phyloP scores from a whole-genome alignment of 1,284 basidiomycete genomes.

The Hortiboletus rubellus region DNA sequence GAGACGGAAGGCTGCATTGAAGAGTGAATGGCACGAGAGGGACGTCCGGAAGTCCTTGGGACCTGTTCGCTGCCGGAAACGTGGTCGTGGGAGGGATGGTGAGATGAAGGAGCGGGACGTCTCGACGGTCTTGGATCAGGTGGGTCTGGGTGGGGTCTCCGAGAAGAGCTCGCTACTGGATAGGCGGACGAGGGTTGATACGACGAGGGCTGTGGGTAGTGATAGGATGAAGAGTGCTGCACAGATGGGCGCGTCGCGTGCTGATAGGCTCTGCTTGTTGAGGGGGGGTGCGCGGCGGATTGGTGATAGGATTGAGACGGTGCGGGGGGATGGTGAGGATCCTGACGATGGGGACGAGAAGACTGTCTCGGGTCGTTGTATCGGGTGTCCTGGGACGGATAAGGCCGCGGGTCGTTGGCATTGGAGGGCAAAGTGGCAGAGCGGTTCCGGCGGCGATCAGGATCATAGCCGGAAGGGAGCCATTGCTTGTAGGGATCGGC shows the following conservation, averaged over 20 bases:
- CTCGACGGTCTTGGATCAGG: conserved; percentile 25
- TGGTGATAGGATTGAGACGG: conserved; percentile 25
- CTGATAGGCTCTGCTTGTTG: conserved; percentile 33
- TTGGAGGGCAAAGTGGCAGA: conserved; percentile 29
- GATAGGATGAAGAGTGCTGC: conserved; percentile 30
- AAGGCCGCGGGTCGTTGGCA: conserved; percentile 25
- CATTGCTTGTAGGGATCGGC: conserved; percentile 30
- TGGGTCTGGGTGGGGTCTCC: conserved; percentile 30
- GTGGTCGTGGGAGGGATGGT: conserved; percentile 25
- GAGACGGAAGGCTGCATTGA: conserved; percentile 27
- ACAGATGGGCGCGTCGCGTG: conserved; percentile 30
- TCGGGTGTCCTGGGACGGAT: conserved; percentile 24
- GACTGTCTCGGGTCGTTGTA: conserved; percentile 28
- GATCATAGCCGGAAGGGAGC: conserved; percentile 26
- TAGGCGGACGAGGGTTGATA: conserved; percentile 21
- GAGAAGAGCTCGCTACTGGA: conserved; percentile 29
- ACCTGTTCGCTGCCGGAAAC: conserved; percentile 25
- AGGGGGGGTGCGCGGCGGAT: conserved; percentile 20
- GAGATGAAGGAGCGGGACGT: conserved; percentile 15
- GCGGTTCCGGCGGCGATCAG: conserved; percentile 33
- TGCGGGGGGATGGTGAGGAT: conserved; percentile 25
- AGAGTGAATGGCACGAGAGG: conserved; percentile 25
- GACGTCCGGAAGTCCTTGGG: conserved; percentile 23
- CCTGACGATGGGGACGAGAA: conserved; percentile 29
- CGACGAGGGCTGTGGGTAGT: conserved; percentile 31